A percentile compares a stretch with the other conserved stretches of the same genome.
These are phyloP conservation scores for Candida montana DNA, from an alignment of 805 yeast species.

Conservation along the genomic window DNA sequence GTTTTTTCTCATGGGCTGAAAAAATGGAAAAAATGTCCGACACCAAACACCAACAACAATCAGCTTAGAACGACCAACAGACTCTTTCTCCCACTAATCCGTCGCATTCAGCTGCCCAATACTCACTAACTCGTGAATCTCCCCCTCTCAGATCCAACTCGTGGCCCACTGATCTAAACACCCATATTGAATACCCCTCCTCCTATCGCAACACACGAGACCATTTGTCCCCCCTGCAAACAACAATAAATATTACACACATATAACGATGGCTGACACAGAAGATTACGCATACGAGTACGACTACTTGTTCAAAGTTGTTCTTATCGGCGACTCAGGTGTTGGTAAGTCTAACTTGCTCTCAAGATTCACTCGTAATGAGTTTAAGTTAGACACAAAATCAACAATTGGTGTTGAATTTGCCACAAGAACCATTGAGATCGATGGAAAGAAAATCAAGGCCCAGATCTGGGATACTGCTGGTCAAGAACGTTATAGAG, in stretches of 20 bases:
- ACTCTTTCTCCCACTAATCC: too few relatives aligned
- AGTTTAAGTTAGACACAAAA: constrained; percentile 88
- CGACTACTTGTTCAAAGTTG: constrained; percentile 90
- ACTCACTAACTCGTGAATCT: too few relatives aligned
- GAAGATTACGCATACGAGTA: constrained; percentile 77
- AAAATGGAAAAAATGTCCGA: background rate
- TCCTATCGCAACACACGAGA: background rate
- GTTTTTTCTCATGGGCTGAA: too few relatives aligned
- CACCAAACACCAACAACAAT: too few relatives aligned
- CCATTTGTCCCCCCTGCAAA: too few relatives aligned
- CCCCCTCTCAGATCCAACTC: too few relatives aligned
- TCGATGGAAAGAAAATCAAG: constrained; percentile 77
- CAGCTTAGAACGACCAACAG: too few relatives aligned
- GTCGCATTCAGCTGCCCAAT: too few relatives aligned
- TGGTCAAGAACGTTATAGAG: constrained; percentile 97
- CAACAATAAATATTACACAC: too few relatives aligned
- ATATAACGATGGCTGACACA: constrained; percentile 20
- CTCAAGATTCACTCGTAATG: constrained; percentile 92
- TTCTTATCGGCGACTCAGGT: constrained; percentile 93
- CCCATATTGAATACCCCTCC: background rate
- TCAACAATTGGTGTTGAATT: constrained; percentile 98
- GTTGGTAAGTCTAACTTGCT: constrained; percentile 94
- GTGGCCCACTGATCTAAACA: too few relatives aligned
- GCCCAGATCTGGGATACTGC: constrained; percentile 99
- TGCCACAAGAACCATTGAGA: constrained; percentile 91